A percentile compares a stretch with the other conserved stretches of the same genome.
Conservation (phyloP, 768 basidiomycete species). For the Mycena amicta region DNA sequence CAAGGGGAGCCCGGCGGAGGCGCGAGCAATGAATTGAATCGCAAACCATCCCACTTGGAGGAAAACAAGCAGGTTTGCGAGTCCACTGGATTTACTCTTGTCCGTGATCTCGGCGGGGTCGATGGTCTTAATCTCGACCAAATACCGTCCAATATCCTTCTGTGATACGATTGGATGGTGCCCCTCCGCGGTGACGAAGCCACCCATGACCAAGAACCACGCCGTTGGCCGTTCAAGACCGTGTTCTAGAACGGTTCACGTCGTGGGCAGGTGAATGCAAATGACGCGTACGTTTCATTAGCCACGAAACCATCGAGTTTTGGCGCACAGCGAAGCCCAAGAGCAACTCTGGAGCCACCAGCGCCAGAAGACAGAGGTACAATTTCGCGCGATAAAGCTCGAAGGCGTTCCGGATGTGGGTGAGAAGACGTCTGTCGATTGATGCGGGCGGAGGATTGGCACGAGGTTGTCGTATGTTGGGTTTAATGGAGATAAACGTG, state of each 20-base stretch:
- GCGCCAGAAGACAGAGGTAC: neutral
- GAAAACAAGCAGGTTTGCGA: neutral
- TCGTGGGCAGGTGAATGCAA: neutral
- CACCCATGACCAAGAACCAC: neutral
- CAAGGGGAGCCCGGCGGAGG: neutral
- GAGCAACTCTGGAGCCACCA: neutral
- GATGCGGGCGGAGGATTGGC: neutral
- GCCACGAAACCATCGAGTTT: neutral
- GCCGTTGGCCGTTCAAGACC: neutral
- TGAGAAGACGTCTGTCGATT: neutral
- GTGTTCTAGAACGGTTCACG: neutral
- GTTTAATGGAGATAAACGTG: neutral
- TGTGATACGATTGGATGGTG: neutral
- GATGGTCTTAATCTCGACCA: neutral
- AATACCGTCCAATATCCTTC: neutral
- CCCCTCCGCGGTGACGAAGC: neutral
- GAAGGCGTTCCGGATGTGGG: too few species aligned
- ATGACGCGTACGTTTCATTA: neutral
- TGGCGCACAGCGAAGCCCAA: neutral
- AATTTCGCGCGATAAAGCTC: neutral
- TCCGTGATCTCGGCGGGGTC: neutral
- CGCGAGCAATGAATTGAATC: neutral
- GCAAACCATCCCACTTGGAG: neutral
- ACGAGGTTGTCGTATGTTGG: too few species aligned
- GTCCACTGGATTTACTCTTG: neutral